phyloP scores from a whole-genome alignment of 1,284 basidiomycete genomes.

The Flammula alnicola region DNA sequence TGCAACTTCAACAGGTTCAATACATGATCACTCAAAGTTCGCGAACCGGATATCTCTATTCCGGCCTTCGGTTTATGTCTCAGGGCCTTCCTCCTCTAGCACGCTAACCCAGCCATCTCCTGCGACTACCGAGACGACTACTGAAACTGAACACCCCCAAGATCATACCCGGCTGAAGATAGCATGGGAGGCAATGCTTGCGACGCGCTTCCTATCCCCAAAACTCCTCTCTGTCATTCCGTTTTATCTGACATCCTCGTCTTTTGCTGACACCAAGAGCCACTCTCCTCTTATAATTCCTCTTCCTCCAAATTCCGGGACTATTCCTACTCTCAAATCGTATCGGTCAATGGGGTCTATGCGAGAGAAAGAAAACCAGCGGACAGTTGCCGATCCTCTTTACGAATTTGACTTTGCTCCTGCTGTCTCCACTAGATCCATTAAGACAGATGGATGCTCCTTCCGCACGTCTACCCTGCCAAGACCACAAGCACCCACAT shows the following conservation, averaged over 20 bases:
- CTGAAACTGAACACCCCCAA: slow-evolving; percentile 45
- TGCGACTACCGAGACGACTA: neutral
- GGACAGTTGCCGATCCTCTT: slow-evolving; percentile 6
- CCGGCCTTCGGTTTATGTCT: neutral
- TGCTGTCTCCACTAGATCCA: slow-evolving; percentile 13
- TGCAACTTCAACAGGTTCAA: slow-evolving; percentile 3
- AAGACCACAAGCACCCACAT: slow-evolving; percentile 22
- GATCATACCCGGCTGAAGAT: slow-evolving; percentile 65
- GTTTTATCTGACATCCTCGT: slow-evolving; percentile 65
- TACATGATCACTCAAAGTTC: slow-evolving; percentile 3
- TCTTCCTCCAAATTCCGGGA: slow-evolving; percentile 53
- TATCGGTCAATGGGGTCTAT: slow-evolving; percentile 20
- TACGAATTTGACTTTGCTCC: slow-evolving; percentile 15
- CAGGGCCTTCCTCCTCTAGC: slow-evolving; percentile 8
- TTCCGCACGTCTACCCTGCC: slow-evolving; percentile 11
- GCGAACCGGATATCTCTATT: slow-evolving; percentile 1
- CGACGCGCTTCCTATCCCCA: slow-evolving; percentile 57
- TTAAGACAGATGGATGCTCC: slow-evolving; percentile 19
- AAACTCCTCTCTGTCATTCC: slow-evolving; percentile 65
- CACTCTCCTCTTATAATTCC: slow-evolving; percentile 56
- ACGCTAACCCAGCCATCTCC: slow-evolving; percentile 3
- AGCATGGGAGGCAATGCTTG: slow-evolving; percentile 74
- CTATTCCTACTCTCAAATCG: slow-evolving; percentile 29
- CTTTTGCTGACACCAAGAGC: slow-evolving; percentile 58
- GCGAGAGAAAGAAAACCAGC: slow-evolving; percentile 2